Evolutionary conservation across 2,329 filamentous ascomycete species (phyloP).

Genomic region (Geosmithia morbida): DNA sequence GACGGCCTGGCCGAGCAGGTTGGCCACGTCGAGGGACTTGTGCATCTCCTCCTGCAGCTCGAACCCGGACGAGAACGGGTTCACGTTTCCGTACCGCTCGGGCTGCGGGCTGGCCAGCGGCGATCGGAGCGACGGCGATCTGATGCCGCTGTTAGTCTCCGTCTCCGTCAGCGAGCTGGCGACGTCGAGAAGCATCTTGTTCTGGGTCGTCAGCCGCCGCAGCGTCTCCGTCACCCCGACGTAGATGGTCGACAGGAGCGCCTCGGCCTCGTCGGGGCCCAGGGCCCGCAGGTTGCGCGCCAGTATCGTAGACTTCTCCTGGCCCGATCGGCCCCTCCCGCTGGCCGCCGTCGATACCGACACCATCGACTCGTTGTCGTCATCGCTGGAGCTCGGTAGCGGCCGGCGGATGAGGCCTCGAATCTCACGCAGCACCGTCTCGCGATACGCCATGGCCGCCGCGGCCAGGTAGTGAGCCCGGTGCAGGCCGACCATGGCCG

Average conservation of each 20-base stretch:
- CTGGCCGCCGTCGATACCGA: slow-evolving; percentile 60
- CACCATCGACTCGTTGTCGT: slow-evolving; percentile 70
- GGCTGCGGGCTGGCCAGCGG: slow-evolving; percentile 36
- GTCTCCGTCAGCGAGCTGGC: slow-evolving; percentile 55
- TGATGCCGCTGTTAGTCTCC: slow-evolving; percentile 21
- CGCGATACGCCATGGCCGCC: slow-evolving; percentile 74
- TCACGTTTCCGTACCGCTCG: slow-evolving; percentile 13
- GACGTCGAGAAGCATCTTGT: slow-evolving; percentile 89
- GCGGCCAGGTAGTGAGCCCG: slow-evolving; percentile 65
- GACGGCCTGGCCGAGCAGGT: slow-evolving; percentile 64
- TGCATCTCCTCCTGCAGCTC: slow-evolving; percentile 62
- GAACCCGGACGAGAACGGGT: slow-evolving; percentile 11
- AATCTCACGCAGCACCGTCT: slow-evolving; percentile 73
- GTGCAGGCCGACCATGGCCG: slow-evolving; percentile 65
- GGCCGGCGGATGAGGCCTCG: slow-evolving; percentile 71
- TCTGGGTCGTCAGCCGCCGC: slow-evolving; percentile 72
- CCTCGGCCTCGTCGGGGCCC: slow-evolving; percentile 72
- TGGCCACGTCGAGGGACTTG: slow-evolving; percentile 61
- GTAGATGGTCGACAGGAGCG: slow-evolving; percentile 70
- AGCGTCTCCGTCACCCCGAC: slow-evolving; percentile 78
- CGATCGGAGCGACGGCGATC: slow-evolving; percentile 33
- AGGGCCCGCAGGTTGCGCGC: slow-evolving; percentile 78
- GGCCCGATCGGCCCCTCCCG: slow-evolving; percentile 55
- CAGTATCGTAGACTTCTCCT: slow-evolving; percentile 80
- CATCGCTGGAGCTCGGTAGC: slow-evolving; percentile 83